phyloP scores from a whole-genome alignment of 2,329 filamentous ascomycete species.

The Purpureocillium lavendulum region DNA sequence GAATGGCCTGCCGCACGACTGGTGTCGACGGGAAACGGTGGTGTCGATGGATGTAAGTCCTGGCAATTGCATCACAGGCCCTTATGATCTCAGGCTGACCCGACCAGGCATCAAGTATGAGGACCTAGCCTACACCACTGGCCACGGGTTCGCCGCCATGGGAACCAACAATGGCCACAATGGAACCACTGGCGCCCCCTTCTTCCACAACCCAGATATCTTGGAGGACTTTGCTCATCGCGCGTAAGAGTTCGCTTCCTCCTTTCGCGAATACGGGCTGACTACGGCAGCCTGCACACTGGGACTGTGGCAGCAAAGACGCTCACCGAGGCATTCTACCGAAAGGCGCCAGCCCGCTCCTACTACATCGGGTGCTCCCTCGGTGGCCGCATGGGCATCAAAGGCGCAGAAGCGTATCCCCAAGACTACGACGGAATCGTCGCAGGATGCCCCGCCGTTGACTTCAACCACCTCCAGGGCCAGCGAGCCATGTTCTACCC shows the following conservation, averaged over 20 bases:
- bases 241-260: constrained; percentile 8
- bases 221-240: constrained; percentile 26
- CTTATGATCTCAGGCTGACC: not conserved
- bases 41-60: constrained; percentile 30
- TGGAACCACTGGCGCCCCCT: constrained; percentile 24
- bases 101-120: constrained; percentile 31
- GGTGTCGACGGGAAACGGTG: constrained; percentile 39
- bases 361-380: constrained; percentile 53
- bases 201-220: constrained; percentile 26
- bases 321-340: constrained; percentile 39
- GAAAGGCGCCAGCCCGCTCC: constrained; percentile 24
- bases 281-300: constrained; percentile 26
- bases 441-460: constrained; percentile 35
- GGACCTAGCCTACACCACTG: constrained; percentile 34
- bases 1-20: constrained; percentile 31
- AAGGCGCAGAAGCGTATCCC: constrained; percentile 42
- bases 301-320: constrained; percentile 39
- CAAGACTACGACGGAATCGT: constrained; percentile 51
- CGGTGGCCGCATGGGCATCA: constrained; percentile 50
- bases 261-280: no score
- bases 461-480: constrained; percentile 23
- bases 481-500: constrained; percentile 34
- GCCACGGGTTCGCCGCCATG: constrained; percentile 35
- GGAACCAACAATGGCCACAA: constrained; percentile 44
- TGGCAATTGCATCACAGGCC: not conserved